Base-by-base conservation (phyloP, 257 asterid genomes). In the Avicennia marina region DNA sequence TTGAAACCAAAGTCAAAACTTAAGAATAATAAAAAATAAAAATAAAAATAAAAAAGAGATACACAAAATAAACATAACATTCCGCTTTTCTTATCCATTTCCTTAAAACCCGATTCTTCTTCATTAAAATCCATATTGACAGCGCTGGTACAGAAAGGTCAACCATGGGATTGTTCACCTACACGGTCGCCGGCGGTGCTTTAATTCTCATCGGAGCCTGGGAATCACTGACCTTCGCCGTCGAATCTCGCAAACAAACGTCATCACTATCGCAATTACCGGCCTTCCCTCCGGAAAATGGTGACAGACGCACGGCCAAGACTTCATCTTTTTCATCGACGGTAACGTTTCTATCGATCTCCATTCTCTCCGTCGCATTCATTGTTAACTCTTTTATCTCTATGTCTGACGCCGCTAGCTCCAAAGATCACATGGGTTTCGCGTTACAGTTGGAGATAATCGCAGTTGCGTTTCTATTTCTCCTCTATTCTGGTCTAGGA, bases 361-460 rank as follows among this genome's bases (percentile, higher is more conserved):
- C 72, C 54, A 53, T 73, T 22, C 80, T 91, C 5, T 84, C 95
- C 2, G 19, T 71, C 19, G 82, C 80, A 48, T 73, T 75, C 76
- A 60, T 85, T 3, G 40, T 80, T 18, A 74, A 91, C 75, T 81
- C 95, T 10, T 52, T 83, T 0, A 59, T 89, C 63, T 91, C 97
- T 24, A 31, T 91, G 17, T 73, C 51, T 53, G 95, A 91, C 66
- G 95, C 98, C 49, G 65, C 72, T 39, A 47, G 50, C 29, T 61
- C 82, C 51, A 75, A 73, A 16, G 98, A 91, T 24, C 66, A 57
- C 53, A 57, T 71, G 59, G 97, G 95, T 21, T 59, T 75, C 55
- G 95, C 78, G 52, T 70, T 85, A 39, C 98, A 91, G 71, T 57
- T 85, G 65, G 85, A 85, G 75, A 79, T 83, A 11, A 73, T 91